phyloP scores from a whole-genome alignment of 2,329 filamentous ascomycete genomes.

The Harringtonia lauricola region DNA sequence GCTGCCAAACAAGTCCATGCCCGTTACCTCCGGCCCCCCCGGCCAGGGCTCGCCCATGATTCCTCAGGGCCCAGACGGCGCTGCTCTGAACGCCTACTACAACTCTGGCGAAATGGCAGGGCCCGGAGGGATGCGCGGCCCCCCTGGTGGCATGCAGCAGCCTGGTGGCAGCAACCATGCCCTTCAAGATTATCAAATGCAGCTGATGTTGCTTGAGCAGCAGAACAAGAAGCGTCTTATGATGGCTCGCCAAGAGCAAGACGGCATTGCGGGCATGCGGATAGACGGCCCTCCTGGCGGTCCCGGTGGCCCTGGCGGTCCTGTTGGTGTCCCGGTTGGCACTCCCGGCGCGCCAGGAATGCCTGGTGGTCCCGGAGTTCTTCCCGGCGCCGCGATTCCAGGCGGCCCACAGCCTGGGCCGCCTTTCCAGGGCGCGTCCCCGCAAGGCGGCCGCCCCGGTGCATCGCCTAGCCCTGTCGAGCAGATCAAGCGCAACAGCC shows the following conservation, averaged over 20 bases:
- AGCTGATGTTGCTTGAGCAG: conserved; percentile 71
- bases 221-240: conserved; percentile 79
- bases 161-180: conserved; percentile 60
- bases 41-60: conserved; percentile 79
- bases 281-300: conserved; percentile 4
- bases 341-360: conserved; percentile 28
- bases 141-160: conserved; percentile 34
- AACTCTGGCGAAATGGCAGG: conserved; percentile 50
- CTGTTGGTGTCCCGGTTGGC: no score
- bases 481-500: conserved; percentile 68
- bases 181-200: conserved; percentile 81
- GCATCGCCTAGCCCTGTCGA: conserved; percentile 69
- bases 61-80: conserved; percentile 56
- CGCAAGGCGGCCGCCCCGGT: conserved; percentile 54
- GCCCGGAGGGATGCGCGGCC: conserved; percentile 47
- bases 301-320: conserved; percentile 14
- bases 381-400: conserved; percentile 27
- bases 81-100: conserved; percentile 46
- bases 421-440: conserved; percentile 58
- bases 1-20: conserved; percentile 73
- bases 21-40: conserved; percentile 59
- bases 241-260: conserved; percentile 74
- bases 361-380: conserved; percentile 41
- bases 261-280: conserved; percentile 39
- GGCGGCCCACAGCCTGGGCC: conserved; percentile 43